Evolutionary conservation across 768 basidiomycete genomes (phyloP), one percentile per base, ranked within the genome.

Genomic region (Phlebiopsis flavidoalba): DNA sequence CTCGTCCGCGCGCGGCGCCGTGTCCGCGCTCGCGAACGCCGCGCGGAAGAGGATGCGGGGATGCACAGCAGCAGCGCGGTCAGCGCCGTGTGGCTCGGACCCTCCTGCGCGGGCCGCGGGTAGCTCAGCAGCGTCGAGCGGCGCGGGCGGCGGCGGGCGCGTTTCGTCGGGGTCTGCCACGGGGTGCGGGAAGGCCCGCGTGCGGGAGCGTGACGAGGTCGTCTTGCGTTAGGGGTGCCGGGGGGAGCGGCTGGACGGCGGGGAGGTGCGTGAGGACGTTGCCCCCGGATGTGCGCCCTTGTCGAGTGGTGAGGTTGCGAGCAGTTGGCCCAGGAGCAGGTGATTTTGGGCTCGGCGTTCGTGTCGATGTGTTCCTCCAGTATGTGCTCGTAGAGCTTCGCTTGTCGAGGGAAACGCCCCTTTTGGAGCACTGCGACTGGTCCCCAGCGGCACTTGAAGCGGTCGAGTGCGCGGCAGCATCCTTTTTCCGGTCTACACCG

Each of bases 381-480:
- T 17, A 92, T 67, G 67, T 93, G 92, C 37, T 88, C 86, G 66
- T 83, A 91, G n/a, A 94, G 74, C 58, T 86, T 31, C 83, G n/a
- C 81, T 79, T 0, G 84, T 76, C 15, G 82, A 79, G 5, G 73
- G 65, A 65, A 83, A 85, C 35, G 79, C 75, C 26, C 6, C 73
- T 70, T 1, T 73, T 75, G 60, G 71, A 43, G 67, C 87, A 92
- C 64, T 81, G 78, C 3, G 79, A 83, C 56, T 79, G 80, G 64
- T 87, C 76, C n/a, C 94, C 93, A 96, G 31, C 79, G 81, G 70
- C 94, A 95, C 65, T 83, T 84, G 73, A 87, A 91, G 53, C 80
- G 80, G 50, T 90, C 85, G 45, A 76, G 79, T 12, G 76, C 77
- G 61, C 81, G 71, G n/a, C n/a, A 0, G 79, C 67, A 59, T 86